A percentile compares a stretch with the other conserved stretches of the same genome.
Evolutionary conservation across 2,329 filamentous ascomycete genomes (phyloP).

Genomic region (Paraphaeosphaeria minitans): DNA sequence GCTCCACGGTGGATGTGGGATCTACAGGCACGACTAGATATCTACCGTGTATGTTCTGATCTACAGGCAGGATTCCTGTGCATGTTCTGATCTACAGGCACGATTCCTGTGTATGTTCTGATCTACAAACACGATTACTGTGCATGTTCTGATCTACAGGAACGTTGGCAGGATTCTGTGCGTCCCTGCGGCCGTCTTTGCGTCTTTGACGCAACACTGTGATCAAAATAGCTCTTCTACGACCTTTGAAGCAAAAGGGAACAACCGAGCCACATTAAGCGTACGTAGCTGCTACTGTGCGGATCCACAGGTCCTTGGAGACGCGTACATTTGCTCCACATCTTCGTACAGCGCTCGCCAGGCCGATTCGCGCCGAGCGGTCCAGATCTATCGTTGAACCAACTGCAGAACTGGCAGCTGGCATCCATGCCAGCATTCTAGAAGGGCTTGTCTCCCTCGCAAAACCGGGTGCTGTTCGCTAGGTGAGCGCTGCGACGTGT

Average conservation of each 20-base stretch:
- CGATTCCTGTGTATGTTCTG: neutral
- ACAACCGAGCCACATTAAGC: neutral
- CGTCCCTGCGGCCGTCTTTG: neutral
- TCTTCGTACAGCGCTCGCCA: neutral
- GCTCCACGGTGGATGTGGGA: neutral
- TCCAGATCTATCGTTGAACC: neutral
- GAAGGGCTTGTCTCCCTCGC: neutral
- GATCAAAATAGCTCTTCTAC: neutral
- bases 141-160: neutral
- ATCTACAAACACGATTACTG: neutral
- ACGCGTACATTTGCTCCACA: neutral
- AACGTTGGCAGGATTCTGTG: neutral
- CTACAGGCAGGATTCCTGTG: too few relatives aligned
- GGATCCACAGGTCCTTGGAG: neutral
- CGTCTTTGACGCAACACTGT: neutral
- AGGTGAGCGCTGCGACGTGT: neutral
- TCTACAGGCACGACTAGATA: too few relatives aligned
- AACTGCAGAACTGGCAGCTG: neutral
- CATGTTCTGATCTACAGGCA: neutral
- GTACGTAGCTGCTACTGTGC: neutral
- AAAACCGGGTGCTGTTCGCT: conserved; percentile 3
- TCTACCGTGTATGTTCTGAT: neutral
- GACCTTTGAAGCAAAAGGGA: neutral
- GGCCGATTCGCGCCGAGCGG: neutral
- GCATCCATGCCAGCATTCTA: neutral